Evolutionary conservation across 331 rosid genomes (phyloP), one percentile per base, ranked within the genome.

Genomic region (Arachis monticola): DNA sequence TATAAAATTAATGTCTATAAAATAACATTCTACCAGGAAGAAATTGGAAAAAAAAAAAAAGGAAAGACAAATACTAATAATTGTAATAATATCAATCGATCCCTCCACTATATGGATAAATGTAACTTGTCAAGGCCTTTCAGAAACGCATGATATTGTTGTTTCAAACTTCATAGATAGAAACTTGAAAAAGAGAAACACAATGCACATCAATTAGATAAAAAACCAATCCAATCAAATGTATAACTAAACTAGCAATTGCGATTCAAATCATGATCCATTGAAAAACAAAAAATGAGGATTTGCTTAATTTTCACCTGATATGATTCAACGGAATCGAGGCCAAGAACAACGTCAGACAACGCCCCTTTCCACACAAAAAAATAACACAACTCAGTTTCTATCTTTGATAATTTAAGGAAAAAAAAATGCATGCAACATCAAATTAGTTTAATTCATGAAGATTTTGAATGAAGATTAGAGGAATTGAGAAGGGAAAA

Each of bases 321-420:
- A 81, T 95, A 95, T 1, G 97, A 90, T 12, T 95, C 99, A 30
- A 92, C 76, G 41, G 92, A 79, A 77, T 92, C 97, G 74, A 95
- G 92, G 68, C 99, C 99, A 44, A 95, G 97, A 81, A 95, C 99
- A 64, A 95, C 90, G 76, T 95, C 99, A 44, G 85, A 89, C 82
- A 84, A 82, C 31, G 77, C 86, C 5, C 97, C 99, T 94, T 64
- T 77, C 79, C n/a, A 51, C 10, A 45, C 42, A 38, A 22, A 77
- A 70, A 74, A 81, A 14, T 38, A 72, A 8, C 59, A 31, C 3
- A 40, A 45, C 0, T 12, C 30, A 40, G 35, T 57, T 17, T 22
- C 35, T n/a, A 1, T 6, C 44, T 14, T 64, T 17, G 73, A 32
- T 6, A 63, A 44, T 50, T 50, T 50, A 41, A 30, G 13, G 27